These are phyloP conservation scores for Aspergillus avenaceus DNA, from an alignment of 495 filamentous ascomycete genomes.

Conservation along the genomic window DNA sequence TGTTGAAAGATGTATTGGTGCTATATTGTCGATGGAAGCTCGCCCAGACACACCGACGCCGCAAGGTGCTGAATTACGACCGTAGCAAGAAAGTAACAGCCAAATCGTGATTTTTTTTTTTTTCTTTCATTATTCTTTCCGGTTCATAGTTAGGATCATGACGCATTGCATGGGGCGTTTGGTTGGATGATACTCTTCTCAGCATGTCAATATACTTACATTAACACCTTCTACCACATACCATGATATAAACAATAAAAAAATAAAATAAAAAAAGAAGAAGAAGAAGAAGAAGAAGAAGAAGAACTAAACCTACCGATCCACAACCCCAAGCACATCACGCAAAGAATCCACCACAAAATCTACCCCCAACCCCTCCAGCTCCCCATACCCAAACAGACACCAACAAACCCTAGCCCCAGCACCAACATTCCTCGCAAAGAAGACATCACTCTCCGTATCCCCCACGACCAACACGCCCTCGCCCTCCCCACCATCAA, in stretches of 20 bases:
- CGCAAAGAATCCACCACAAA: constrained; percentile 9
- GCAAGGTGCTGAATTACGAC: constrained; percentile 66
- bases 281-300: no score
- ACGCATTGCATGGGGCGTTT: constrained; percentile 18
- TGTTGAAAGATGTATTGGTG: constrained; percentile 69
- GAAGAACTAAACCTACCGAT: no score
- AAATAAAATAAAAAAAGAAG: no score
- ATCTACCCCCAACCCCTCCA: constrained; percentile 5
- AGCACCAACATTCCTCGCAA: constrained; percentile 12
- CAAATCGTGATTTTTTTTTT: constrained; percentile 10
- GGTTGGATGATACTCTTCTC: not conserved
- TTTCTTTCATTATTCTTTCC: not conserved
- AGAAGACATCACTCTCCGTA: constrained; percentile 11
- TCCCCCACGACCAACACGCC: constrained; percentile 19
- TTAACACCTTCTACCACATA: not conserved
- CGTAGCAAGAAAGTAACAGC: constrained; percentile 29
- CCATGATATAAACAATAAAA: no score
- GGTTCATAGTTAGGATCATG: constrained; percentile 8
- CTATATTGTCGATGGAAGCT: constrained; percentile 72
- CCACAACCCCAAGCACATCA: not conserved
- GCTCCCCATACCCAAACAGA: constrained; percentile 12
- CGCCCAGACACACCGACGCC: constrained; percentile 61
- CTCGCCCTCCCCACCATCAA: not conserved
- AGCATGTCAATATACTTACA: not conserved
- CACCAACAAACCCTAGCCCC: constrained; percentile 7